These are phyloP conservation scores for Yamadazyma aaseri DNA, from an alignment of 1,139 yeast genomes.

Conservation along the genomic window DNA sequence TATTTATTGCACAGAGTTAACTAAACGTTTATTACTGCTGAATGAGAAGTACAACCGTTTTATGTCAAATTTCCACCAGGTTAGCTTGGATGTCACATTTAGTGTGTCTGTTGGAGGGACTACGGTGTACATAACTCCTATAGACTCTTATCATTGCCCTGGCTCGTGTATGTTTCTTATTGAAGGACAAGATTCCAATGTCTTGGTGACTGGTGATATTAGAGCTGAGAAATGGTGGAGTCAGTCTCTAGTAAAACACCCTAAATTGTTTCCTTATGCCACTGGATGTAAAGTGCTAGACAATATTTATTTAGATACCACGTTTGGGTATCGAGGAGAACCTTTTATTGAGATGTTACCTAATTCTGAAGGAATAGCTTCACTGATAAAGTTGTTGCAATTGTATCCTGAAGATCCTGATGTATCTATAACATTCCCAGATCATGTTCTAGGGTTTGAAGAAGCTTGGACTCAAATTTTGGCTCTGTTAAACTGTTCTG, in stretches of 20 bases:
- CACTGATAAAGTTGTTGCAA: slow-evolving; percentile 31
- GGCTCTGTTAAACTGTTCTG: slow-evolving; percentile 25
- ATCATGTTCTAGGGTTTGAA: slow-evolving; percentile 53
- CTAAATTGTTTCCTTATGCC: slow-evolving; percentile 44
- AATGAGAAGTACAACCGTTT: slow-evolving; percentile 24
- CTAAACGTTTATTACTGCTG: slow-evolving; percentile 33
- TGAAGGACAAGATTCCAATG: slow-evolving; percentile 31
- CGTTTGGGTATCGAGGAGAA: slow-evolving; percentile 51
- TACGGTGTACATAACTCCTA: slow-evolving; percentile 23
- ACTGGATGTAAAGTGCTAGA: slow-evolving; percentile 34
- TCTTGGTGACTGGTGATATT: slow-evolving; percentile 58
- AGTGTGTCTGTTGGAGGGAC: slow-evolving; percentile 14
- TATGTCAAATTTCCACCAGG: slow-evolving; percentile 20
- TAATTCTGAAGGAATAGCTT: slow-evolving; percentile 42
- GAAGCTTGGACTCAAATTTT: slow-evolving; percentile 50
- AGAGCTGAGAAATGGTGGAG: slow-evolving; percentile 60
- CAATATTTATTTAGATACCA: slow-evolving; percentile 56
- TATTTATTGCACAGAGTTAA: slow-evolving; percentile 51
- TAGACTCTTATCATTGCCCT: slow-evolving; percentile 59
- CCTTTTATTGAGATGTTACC: slow-evolving; percentile 46
- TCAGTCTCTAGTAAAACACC: slow-evolving; percentile 34
- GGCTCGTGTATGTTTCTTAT: slow-evolving; percentile 60
- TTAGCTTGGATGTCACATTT: slow-evolving; percentile 28
- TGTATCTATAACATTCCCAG: slow-evolving; percentile 41
- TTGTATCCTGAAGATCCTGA: slow-evolving; percentile 46